A percentile compares a stretch with the other conserved stretches of the same genome.
Evolutionary conservation across 768 basidiomycete genomes (phyloP).

Genomic region (Tulasnella sp.): DNA sequence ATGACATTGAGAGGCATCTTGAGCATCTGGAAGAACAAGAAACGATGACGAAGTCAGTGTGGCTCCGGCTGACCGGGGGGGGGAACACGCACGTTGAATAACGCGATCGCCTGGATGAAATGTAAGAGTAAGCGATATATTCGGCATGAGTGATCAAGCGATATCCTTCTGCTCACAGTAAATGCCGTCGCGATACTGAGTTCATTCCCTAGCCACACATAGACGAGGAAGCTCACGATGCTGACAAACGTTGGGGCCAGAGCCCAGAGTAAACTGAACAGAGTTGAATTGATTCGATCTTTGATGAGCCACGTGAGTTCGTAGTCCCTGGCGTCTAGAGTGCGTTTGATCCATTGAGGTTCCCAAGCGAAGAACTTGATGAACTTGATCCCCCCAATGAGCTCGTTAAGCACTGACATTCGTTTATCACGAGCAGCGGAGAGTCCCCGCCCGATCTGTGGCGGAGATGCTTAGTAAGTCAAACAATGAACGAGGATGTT

Average conservation of each 20-base stretch:
- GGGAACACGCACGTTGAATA: not conserved
- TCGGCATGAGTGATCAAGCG: conserved; percentile 47
- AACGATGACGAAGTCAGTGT: not conserved
- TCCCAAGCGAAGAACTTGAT: conserved; percentile 48
- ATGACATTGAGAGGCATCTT: conserved; percentile 71
- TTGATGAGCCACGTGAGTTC: conserved; percentile 44
- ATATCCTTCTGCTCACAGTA: conserved; percentile 50
- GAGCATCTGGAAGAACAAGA: not conserved
- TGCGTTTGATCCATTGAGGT: conserved; percentile 44
- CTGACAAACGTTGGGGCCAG: conserved; percentile 79
- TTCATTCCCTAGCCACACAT: conserved; percentile 70
- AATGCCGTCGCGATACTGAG: conserved; percentile 82
- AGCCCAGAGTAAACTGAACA: conserved; percentile 74
- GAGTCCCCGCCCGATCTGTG: conserved; percentile 50
- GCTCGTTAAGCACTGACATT: conserved; percentile 76
- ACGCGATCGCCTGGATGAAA: not conserved
- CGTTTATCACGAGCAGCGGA: conserved; percentile 70
- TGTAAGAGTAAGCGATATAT: not conserved
- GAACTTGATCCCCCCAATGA: conserved; percentile 52
- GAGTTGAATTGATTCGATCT: conserved; percentile 72
- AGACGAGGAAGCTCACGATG: conserved; percentile 75
- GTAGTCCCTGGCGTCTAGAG: conserved; percentile 41
- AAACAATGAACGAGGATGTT: not conserved
- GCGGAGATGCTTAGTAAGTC: conserved; percentile 4
- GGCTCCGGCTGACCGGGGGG: not conserved